Base-by-base conservation (phyloP, 1,139 yeast species). In the Pneumocystis canis region DNA sequence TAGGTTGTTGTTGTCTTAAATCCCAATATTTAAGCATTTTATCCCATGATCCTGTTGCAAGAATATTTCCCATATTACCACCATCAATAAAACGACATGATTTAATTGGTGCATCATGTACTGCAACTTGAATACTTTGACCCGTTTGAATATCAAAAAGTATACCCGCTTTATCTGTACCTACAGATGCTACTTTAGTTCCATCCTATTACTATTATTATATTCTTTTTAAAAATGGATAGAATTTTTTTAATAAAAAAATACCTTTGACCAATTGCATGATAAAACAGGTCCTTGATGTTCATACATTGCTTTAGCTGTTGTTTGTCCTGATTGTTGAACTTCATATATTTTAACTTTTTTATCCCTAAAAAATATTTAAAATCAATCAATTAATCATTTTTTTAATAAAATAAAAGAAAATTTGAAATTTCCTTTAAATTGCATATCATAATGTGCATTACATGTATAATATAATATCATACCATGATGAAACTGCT, bases 41-140 rank as follows among this genome's bases (percentile, higher is more conserved):
- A 74, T 94, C 98, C 97, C 97, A 92, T 5, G 97, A 88, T 16
- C 96, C 96, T 59, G 92, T 83, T 1, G 90, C 97, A 33, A 92
- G 83, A 66, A 88, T 88, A 58, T 86, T 96, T 25, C 71, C 71
- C 5, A 73, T 73, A 9, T 92, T 89, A 0, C 95, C 95, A 72
- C 92, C 86, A 67, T 84, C 85, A 11, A 89, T 95, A 66, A 81
- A 84, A 65, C 95, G 78, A 37, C 92, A 87, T 31, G 82, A 74
- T 65, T 80, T 81, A 16, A 94, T 95, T 0, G 97, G 81, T 1
- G 84, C 89, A 71, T 85, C 90, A 74, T 94, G 98, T 4, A 79
- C 80, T 3, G 97, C 98, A 59, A 94, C 81, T 69, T 89, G 95
- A 68, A 84, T 87, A 11, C 84, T 75, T 72, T 89, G 96, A 63